Base-by-base conservation (phyloP, 1,139 yeast genomes). In the Saccharomycopsis hybrid region DNA sequence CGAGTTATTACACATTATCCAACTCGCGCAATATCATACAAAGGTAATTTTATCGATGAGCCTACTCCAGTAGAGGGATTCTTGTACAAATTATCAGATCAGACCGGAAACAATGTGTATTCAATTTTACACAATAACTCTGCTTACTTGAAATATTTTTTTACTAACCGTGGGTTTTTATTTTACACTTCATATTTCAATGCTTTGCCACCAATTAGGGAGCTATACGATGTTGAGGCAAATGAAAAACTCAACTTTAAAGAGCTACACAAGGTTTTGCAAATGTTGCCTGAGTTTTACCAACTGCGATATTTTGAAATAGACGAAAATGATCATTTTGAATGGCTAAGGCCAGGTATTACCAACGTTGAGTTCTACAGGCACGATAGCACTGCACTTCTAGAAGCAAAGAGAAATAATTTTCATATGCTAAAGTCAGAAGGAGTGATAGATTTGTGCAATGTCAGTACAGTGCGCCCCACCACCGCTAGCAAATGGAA, bases 31-130 rank as follows among this genome's bases (percentile, higher is more conserved):
- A 41, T 31, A 1, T 9, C 18, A 7, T 27, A 11, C 9, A 36
- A 29, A 8, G 35, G 30, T 13, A n/a, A 27, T 5, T 30, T 40
- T 4, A 18, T 64, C 4, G 42, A 59, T 1, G 92, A 85, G 58
- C 95, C 95, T 0, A 55, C 65, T 0, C 82, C 94, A 0, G 64
- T 86, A 5, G 95, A 87, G 65, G 96, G 97, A 0, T 87, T 85
- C 61, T 64, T 88, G 11, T 70, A 78, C 1, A 72, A 85, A 47
- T 62, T 85, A 41, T 72, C 85, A 0, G 72, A 78, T 44, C 71
- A 76, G 57, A 59, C 65, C 3, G 90, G 89, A 0, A 60, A 66
- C 41, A 13, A 32, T 2, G 24, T 28, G 5, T 27, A 18, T 24
- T 32, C 65, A 68, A 61, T 67, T 35, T 54, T 63, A 54, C 56